Evolutionary conservation across 257 asterid species (phyloP).

Genomic region (Solanum pimpinellifolium): DNA sequence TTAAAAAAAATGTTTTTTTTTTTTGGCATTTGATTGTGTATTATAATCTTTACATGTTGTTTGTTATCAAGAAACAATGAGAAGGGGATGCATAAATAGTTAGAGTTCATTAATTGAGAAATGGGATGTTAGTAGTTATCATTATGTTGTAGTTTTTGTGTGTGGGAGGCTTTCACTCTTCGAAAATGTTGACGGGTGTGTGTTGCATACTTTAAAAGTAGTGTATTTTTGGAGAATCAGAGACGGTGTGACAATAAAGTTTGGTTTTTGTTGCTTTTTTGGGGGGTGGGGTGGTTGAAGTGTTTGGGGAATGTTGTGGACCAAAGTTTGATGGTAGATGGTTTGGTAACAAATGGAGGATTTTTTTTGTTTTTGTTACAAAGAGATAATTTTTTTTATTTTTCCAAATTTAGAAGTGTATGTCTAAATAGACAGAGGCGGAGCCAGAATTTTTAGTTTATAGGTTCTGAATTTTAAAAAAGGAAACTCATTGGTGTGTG

Average conservation of each 20-base stretch:
- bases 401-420: background rate
- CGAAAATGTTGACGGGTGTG: background rate
- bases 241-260: background rate
- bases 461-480: background rate
- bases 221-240: background rate
- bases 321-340: background rate
- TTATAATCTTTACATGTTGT: background rate
- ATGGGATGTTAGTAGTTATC: background rate
- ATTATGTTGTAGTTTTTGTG: background rate
- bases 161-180: background rate
- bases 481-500: background rate
- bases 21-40: background rate
- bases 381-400: background rate
- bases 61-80: background rate
- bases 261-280: background rate
- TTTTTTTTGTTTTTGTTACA: background rate
- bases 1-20: background rate
- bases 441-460: background rate
- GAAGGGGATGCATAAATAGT: background rate
- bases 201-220: background rate
- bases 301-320: background rate
- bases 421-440: background rate
- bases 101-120: background rate
- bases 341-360: background rate
- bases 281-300: background rate